Evolutionary conservation across 1,139 yeast genomes (phyloP).

Genomic region (Hemisphaericaspora subhashii): DNA sequence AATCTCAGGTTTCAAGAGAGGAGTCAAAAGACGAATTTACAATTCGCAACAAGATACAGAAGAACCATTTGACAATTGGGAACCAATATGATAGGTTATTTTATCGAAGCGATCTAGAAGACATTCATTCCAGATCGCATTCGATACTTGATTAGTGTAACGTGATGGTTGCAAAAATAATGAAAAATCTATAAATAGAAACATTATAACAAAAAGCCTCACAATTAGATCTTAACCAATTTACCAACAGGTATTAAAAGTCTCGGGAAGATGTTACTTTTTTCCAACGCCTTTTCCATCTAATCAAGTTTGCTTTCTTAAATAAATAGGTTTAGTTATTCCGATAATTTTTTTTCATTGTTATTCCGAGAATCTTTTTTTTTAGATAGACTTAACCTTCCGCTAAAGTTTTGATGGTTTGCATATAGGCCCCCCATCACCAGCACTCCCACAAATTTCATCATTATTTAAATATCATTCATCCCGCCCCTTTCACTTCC

Average conservation of each 20-base stretch:
- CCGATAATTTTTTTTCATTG: not conserved
- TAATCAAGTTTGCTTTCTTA: not conserved
- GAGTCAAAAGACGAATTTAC: too few species aligned
- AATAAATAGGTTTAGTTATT: not conserved
- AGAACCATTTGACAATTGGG: too few species aligned
- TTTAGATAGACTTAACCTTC: too few species aligned
- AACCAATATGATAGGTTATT: too few species aligned
- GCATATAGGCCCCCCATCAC: not conserved
- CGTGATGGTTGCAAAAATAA: not conserved
- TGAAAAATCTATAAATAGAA: not conserved
- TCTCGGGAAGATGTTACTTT: not conserved
- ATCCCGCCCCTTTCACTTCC: not conserved
- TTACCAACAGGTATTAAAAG: not conserved
- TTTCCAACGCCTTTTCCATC: too few species aligned
- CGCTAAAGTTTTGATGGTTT: too few species aligned
- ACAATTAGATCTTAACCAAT: not conserved
- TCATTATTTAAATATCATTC: not conserved
- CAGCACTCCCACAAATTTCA: not conserved
- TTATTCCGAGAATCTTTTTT: not conserved
- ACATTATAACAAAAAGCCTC: too few species aligned
- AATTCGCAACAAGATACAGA: too few species aligned
- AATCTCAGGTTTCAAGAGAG: too few species aligned
- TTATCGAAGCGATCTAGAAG: too few species aligned
- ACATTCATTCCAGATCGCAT: too few species aligned
- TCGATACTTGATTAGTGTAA: too few species aligned